Conservation (phyloP, 495 filamentous ascomycete genomes). For the Talaromyces wortmannii region DNA sequence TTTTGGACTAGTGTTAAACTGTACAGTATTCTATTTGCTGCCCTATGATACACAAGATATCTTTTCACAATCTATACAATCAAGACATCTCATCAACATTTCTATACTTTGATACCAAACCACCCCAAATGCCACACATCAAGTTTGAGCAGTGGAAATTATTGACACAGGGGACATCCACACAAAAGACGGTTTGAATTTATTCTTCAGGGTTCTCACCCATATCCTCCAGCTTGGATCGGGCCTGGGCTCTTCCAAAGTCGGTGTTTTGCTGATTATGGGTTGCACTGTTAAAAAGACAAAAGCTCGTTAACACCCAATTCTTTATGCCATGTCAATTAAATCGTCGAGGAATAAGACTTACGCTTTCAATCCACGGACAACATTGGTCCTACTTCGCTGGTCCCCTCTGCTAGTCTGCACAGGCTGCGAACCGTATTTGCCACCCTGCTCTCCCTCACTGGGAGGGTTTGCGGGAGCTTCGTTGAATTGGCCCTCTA, state of each 20-base stretch:
- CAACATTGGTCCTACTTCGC: conserved; percentile 8
- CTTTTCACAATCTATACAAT: not conserved
- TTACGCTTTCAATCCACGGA: conserved; percentile 12
- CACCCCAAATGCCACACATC: too few species aligned
- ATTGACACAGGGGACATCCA: not conserved
- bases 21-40: too few species aligned
- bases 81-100: too few species aligned
- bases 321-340: not conserved
- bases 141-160: too few species aligned
- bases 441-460: not conserved
- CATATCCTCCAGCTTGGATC: conserved; percentile 2
- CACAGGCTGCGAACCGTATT: conserved; percentile 1
- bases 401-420: conserved; percentile 3
- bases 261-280: conserved; percentile 4
- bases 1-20: too few species aligned
- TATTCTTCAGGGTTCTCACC: conserved; percentile 3
- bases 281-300: not conserved
- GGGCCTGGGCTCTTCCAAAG: not conserved
- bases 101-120: too few species aligned
- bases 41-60: not conserved
- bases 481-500: conserved; percentile 3
- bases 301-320: not conserved
- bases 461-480: not conserved
- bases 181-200: not conserved
- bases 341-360: not conserved